Evolutionary conservation across 163 green algal species (phyloP).

Genomic region (Prototheca wickerhamii): DNA sequence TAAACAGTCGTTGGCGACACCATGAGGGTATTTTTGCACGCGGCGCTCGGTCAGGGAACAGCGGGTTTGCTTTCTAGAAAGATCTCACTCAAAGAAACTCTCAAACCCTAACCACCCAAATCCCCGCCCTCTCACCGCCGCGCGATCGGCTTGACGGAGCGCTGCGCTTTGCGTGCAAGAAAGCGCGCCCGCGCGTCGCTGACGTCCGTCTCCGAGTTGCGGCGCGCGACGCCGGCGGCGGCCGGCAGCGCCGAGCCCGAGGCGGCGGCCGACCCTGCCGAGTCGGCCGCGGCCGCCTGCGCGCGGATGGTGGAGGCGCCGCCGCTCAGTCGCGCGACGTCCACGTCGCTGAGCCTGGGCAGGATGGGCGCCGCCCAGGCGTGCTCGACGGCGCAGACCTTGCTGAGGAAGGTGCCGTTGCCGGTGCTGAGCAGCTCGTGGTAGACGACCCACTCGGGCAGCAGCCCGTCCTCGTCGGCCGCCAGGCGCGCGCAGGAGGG

Average conservation of each 20-base stretch:
- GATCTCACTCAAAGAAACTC: neutral
- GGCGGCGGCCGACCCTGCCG: constrained; percentile 1
- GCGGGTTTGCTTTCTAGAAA: no score
- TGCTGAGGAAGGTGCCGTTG: constrained; percentile 62
- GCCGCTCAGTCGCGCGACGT: constrained; percentile 69
- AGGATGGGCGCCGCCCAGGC: constrained; percentile 68
- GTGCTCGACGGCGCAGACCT: constrained; percentile 64
- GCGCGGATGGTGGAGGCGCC: constrained; percentile 19
- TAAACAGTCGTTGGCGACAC: no score
- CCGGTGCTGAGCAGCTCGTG: constrained; percentile 77
- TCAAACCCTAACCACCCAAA: neutral
- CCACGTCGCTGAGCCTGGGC: constrained; percentile 54
- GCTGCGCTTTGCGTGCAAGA: constrained; percentile 44
- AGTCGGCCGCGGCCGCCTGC: constrained; percentile 5
- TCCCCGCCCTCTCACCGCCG: no score
- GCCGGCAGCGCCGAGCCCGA: neutral
- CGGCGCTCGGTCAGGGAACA: no score
- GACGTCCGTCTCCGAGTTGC: constrained; percentile 49
- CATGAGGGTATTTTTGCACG: no score
- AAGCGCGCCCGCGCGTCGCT: constrained; percentile 53
- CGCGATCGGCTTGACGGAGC: constrained; percentile 7
- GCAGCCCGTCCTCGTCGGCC: constrained; percentile 72
- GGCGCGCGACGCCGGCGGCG: constrained; percentile 14
- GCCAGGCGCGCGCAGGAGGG: constrained; percentile 48
- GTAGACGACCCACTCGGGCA: constrained; percentile 89